These are phyloP conservation scores for Bipolaris zeicola DNA, from an alignment of 2,329 filamentous ascomycete genomes.

Conservation along the genomic window DNA sequence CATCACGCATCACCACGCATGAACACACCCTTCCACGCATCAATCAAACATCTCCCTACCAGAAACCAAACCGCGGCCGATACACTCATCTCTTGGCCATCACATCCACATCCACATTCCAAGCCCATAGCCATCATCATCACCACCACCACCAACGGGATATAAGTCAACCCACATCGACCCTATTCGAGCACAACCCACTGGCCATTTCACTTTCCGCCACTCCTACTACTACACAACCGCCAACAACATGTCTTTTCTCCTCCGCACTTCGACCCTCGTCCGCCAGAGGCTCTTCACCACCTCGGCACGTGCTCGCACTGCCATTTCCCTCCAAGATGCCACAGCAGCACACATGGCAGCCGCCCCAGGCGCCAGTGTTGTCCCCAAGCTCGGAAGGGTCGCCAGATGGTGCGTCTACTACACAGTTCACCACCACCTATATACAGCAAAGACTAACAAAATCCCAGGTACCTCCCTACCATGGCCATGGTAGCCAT, in stretches of 20 bases:
- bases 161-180: conserved; percentile 14
- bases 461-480: conserved; percentile 36
- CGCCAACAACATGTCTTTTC: conserved; percentile 37
- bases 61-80: conserved; percentile 25
- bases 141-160: neutral
- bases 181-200: conserved; percentile 6
- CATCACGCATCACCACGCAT: conserved; percentile 13
- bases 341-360: conserved; percentile 33
- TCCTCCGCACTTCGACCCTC: conserved; percentile 30
- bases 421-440: neutral
- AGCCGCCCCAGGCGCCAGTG: conserved; percentile 22
- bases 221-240: conserved; percentile 11
- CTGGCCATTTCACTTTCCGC: conserved; percentile 2
- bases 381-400: conserved; percentile 40
- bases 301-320: conserved; percentile 34
- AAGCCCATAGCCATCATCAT: neutral
- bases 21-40: conserved; percentile 15
- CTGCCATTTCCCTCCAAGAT: conserved; percentile 32
- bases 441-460: conserved; percentile 6
- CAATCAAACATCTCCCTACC: conserved; percentile 15
- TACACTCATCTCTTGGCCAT: conserved; percentile 22
- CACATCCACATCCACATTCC: conserved; percentile 3
- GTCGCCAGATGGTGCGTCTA: conserved; percentile 40
- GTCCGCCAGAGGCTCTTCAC: conserved; percentile 39
- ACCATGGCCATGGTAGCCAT: conserved; percentile 43